Conservation (phyloP, 306 rosid species). For the Begonia masoniana region DNA sequence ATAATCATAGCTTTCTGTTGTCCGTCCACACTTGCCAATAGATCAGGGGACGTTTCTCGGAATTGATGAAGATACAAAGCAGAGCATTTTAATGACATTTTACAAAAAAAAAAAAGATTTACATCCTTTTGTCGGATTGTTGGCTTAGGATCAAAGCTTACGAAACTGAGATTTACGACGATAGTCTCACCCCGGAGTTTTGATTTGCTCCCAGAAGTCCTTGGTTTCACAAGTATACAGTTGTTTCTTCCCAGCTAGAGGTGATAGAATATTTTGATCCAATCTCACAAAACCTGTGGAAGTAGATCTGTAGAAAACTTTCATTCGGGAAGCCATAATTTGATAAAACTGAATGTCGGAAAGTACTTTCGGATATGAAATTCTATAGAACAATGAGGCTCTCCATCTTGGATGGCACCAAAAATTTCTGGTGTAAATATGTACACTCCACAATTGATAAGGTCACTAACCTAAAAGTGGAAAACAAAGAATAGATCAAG, state of each 20-base stretch:
- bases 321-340: too few species aligned
- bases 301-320: slow-evolving; percentile 34
- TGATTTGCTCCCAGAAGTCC: slow-evolving; percentile 97
- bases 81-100: slow-evolving; percentile 92
- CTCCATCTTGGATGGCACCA: slow-evolving; percentile 41
- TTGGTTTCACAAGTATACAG: slow-evolving; percentile 64
- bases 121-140: not conserved
- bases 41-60: slow-evolving; percentile 52
- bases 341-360: not conserved
- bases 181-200: slow-evolving; percentile 73
- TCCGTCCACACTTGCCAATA: slow-evolving; percentile 72
- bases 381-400: not conserved
- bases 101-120: slow-evolving; percentile 24
- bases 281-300: slow-evolving; percentile 68
- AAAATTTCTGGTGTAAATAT: slow-evolving; percentile 79
- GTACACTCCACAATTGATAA: slow-evolving; percentile 82
- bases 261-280: slow-evolving; percentile 96
- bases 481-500: slow-evolving; percentile 10
- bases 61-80: slow-evolving; percentile 77
- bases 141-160: too few species aligned
- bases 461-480: slow-evolving; percentile 73
- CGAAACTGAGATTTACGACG: too few species aligned
- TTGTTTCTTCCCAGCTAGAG: slow-evolving; percentile 92
- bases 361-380: too few species aligned
- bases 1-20: slow-evolving; percentile 41